Evolutionary conservation across 140 eudicot genomes (phyloP).

Genomic region (Senecio squalidus): DNA sequence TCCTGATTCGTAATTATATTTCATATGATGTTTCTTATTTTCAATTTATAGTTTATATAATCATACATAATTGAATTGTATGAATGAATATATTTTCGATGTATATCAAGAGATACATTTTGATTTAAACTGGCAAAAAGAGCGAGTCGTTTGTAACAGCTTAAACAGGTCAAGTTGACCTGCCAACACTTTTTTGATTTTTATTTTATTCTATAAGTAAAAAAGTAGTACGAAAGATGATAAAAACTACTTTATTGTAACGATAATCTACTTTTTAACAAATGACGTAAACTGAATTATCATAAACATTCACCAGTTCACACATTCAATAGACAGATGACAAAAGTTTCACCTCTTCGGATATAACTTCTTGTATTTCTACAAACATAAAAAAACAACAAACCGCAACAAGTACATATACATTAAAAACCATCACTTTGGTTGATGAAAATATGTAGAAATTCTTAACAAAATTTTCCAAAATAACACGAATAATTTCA

Average conservation of each 20-base stretch:
- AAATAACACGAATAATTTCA: not conserved
- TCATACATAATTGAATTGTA: not conserved
- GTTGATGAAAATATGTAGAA: not conserved
- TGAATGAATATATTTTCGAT: conserved; percentile 11
- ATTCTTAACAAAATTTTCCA: conserved; percentile 4
- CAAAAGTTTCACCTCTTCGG: conserved; percentile 1
- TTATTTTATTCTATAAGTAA: not conserved
- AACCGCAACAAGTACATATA: not conserved
- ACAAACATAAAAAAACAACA: not conserved
- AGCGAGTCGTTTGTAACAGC: not conserved
- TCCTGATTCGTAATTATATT: conserved; percentile 40
- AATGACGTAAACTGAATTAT: not conserved
- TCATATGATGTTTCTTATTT: conserved; percentile 3
- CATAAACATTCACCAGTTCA: not conserved
- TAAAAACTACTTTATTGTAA: not conserved
- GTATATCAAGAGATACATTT: not conserved
- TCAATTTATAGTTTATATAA: conserved; percentile 1
- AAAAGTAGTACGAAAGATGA: not conserved
- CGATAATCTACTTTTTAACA: not conserved
- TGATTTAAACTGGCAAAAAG: not conserved
- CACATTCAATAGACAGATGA: not conserved
- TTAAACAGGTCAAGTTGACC: not conserved
- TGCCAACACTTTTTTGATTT: not conserved
- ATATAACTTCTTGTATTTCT: not conserved
- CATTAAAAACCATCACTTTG: not conserved